A percentile compares a stretch with the other conserved stretches of the same genome.
Conservation (phyloP, 495 filamentous ascomycete species). For the Lichina pygmaea region DNA sequence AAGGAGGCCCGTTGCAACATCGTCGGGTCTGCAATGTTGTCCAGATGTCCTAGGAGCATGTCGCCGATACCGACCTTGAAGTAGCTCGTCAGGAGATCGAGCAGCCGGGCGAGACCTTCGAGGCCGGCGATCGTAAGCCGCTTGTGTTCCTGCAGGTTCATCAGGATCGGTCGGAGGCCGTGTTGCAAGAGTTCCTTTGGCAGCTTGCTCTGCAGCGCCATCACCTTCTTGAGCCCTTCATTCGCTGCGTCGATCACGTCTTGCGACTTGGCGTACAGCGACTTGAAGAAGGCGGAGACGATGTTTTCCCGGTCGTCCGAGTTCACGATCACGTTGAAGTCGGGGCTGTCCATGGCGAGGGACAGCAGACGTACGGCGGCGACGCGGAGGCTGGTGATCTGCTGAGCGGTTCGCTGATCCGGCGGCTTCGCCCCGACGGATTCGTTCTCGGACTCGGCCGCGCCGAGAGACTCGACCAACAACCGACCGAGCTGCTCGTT, state of each 20-base stretch:
- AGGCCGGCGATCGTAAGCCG: conserved; percentile 70
- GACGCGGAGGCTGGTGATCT: conserved; percentile 75
- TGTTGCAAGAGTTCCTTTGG: conserved; percentile 89
- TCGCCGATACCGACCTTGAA: conserved; percentile 98
- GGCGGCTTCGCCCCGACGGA: conserved; percentile 54
- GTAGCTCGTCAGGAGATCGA: conserved; percentile 83
- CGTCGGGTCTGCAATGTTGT: conserved; percentile 56
- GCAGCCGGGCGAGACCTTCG: conserved; percentile 66
- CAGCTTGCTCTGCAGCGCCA: conserved; percentile 68
- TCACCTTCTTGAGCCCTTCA: conserved; percentile 55
- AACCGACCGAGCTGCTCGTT: conserved; percentile 75
- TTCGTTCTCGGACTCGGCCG: conserved; percentile 86
- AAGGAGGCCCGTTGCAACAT: conserved; percentile 77
- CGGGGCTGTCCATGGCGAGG: conserved; percentile 72
- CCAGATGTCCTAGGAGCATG: conserved; percentile 74
- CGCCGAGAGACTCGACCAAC: conserved; percentile 70
- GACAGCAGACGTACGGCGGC: conserved; percentile 82
- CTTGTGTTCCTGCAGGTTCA: conserved; percentile 85
- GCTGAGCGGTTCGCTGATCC: conserved; percentile 75
- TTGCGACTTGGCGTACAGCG: conserved; percentile 67
- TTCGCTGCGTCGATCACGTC: conserved; percentile 91
- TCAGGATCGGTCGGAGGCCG: conserved; percentile 77
- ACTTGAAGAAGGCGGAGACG: conserved; percentile 93
- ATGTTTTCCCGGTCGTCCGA: conserved; percentile 58
- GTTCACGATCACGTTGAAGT: conserved; percentile 43